phyloP scores from a whole-genome alignment of 169 alveolate species.

The Neospora caninum region DNA sequence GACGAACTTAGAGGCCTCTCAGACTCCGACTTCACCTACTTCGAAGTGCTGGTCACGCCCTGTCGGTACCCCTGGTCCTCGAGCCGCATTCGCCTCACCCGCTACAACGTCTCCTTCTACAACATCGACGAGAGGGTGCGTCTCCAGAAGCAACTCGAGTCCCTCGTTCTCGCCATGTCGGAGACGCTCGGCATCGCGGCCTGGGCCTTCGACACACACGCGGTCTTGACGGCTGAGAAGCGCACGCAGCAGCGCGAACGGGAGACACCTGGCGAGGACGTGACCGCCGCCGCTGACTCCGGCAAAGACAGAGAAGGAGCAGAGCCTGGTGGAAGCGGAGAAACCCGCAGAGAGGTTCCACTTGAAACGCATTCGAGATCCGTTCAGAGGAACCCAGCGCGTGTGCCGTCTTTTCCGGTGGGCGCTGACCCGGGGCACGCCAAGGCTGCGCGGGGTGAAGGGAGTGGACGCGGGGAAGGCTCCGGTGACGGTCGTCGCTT shows the following conservation, averaged over 20 bases:
- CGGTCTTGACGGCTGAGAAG: neutral
- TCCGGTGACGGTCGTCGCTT: no score
- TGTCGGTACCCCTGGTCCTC: slow-evolving; percentile 14
- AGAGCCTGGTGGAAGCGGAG: no score
- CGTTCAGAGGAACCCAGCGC: no score
- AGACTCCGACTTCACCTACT: neutral
- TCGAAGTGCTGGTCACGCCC: slow-evolving; percentile 6
- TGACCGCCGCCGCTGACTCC: no score
- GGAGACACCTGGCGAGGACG: no score
- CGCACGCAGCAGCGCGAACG: slow-evolving; percentile 1
- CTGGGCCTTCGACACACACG: slow-evolving; percentile 33
- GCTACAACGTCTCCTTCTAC: slow-evolving; percentile 25
- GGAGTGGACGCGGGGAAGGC: no score
- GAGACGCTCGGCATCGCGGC: slow-evolving; percentile 31
- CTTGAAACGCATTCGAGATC: no score
- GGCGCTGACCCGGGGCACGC: no score
- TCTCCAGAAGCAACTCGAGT: slow-evolving; percentile 16
- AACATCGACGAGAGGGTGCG: slow-evolving; percentile 23
- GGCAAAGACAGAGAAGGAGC: no score
- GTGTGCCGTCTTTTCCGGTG: no score
- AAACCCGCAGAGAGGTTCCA: no score
- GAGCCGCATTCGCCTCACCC: neutral
- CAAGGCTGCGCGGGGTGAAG: no score
- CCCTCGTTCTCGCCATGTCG: slow-evolving; percentile 23
- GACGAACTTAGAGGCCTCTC: neutral